Conservation (phyloP, 164 flowering plant genomes). For the Nymphaea colorata region DNA sequence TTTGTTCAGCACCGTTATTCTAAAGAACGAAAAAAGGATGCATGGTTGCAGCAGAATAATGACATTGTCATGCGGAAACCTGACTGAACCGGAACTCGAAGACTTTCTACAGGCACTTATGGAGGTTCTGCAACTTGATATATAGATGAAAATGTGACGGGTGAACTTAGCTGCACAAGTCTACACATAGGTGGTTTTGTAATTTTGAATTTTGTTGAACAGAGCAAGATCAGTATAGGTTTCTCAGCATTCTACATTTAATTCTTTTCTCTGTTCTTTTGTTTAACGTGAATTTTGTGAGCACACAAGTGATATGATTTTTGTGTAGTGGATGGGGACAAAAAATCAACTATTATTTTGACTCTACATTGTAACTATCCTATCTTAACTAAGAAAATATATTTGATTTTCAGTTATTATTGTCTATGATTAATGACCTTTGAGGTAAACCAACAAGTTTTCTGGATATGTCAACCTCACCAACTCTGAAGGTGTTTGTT, state of each 20-base stretch:
- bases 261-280: neutral
- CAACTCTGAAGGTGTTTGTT: too few species aligned
- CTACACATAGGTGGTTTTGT: neutral
- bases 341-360: too few species aligned
- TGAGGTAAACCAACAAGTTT: too few species aligned
- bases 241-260: neutral
- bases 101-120: neutral
- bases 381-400: too few species aligned
- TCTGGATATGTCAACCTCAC: too few species aligned
- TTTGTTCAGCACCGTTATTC: neutral
- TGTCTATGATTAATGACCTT: too few species aligned
- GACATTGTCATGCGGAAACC: neutral
- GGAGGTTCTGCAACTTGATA: neutral
- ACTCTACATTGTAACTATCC: too few species aligned
- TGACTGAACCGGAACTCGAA: neutral
- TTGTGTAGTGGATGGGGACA: too few species aligned
- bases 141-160: neutral
- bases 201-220: neutral
- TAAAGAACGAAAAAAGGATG: neutral
- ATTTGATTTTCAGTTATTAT: too few species aligned
- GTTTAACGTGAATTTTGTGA: neutral
- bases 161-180: neutral
- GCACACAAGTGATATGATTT: neutral
- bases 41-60: neutral
- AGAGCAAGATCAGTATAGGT: neutral